Conservation (phyloP, 2,329 filamentous ascomycete species). For the Colletotrichum echinochloae region DNA sequence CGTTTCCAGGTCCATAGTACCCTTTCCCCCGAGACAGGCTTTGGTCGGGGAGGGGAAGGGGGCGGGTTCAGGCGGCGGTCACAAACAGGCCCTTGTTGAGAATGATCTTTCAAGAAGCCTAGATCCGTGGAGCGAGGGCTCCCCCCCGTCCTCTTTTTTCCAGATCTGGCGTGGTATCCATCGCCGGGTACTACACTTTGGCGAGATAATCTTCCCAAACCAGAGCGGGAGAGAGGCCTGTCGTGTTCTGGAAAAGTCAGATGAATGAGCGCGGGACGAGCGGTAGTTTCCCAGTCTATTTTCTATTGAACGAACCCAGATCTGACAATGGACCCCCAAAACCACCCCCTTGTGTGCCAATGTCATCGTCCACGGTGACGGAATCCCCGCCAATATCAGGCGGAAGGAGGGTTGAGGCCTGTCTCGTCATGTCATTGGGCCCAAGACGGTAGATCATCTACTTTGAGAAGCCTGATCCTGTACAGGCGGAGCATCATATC, state of each 20-base stretch:
- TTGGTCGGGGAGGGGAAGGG: neutral
- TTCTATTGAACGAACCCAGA: neutral
- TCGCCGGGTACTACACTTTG: neutral
- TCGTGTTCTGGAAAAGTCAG: neutral
- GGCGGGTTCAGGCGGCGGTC: neutral
- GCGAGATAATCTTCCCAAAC: neutral
- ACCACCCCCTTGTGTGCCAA: neutral
- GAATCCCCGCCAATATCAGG: neutral
- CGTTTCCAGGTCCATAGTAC: neutral
- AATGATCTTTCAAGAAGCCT: neutral
- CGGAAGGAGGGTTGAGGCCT: neutral
- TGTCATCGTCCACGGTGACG: neutral
- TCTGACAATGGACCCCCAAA: neutral
- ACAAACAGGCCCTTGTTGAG: neutral
- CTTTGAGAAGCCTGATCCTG: constrained; percentile 2
- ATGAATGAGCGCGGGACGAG: neutral
- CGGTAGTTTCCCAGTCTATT: neutral
- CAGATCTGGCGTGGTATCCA: constrained; percentile 4
- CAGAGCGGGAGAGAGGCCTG: neutral
- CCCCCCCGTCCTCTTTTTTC: neutral
- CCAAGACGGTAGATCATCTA: neutral
- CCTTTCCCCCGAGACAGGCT: neutral
- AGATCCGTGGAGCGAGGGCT: neutral
- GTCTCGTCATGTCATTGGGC: neutral
- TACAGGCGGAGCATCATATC: neutral